Percentiles rank a stretch among this genome's conserved stretches.
These are phyloP conservation scores for Melampsora americana DNA, from an alignment of 1,284 basidiomycete genomes.

Conservation along the genomic window DNA sequence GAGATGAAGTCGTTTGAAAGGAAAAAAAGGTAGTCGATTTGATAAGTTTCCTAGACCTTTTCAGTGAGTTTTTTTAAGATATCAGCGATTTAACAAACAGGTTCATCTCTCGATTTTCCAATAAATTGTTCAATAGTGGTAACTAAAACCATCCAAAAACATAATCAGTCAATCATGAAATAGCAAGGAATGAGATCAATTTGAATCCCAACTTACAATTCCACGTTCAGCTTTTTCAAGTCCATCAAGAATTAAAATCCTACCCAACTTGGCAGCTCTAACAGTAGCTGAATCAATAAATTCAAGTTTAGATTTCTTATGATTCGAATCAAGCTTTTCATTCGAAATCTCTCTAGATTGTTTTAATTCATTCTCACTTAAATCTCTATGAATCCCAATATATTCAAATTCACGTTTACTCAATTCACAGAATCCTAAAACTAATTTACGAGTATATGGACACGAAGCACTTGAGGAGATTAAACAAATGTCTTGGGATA, in stretches of 20 bases:
- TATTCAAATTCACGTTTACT: slow-evolving; percentile 49
- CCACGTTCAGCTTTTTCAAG: slow-evolving; percentile 49
- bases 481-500: not conserved
- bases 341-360: slow-evolving; percentile 49
- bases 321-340: slow-evolving; percentile 47
- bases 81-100: not conserved
- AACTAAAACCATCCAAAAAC: slow-evolving; percentile 46
- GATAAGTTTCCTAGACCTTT: slow-evolving; percentile 22
- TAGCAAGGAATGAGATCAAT: not conserved
- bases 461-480: not conserved
- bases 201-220: too few relatives aligned
- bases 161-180: slow-evolving; percentile 8
- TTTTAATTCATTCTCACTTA: slow-evolving; percentile 55
- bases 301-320: slow-evolving; percentile 48
- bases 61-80: not conserved
- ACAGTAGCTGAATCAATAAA: slow-evolving; percentile 54
- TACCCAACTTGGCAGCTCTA: slow-evolving; percentile 54
- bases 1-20: not conserved
- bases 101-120: slow-evolving; percentile 51
- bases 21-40: too few relatives aligned
- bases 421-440: not conserved
- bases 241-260: slow-evolving; percentile 54
- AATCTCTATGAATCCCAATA: slow-evolving; percentile 54
- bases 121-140: slow-evolving; percentile 54
- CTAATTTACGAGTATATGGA: not conserved